Base-by-base conservation (phyloP, 2,329 filamentous ascomycete genomes). In the Fusarium sp. region DNA sequence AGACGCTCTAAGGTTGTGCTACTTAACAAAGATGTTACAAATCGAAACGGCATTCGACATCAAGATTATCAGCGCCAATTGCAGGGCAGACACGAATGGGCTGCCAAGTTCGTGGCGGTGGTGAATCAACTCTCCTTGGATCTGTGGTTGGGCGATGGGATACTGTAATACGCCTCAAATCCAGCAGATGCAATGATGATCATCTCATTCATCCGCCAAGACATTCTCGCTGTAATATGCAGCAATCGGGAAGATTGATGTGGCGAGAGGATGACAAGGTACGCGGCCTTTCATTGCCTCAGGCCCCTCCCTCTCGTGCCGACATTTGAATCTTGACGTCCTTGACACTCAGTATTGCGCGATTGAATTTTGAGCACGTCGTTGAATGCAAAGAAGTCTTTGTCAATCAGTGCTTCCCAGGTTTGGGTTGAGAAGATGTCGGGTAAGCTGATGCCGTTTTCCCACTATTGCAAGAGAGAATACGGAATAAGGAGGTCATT, bases 1-100 rank as follows among this genome's bases (percentile, higher is more conserved):
- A 10, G 6, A 4, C 3, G 2, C 2, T n/a, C 11, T n/a, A 5
- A n/a, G 1, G 18, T 4, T n/a, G 18, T 4, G 37, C 10, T n/a
- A 11, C 18, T n/a, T 41, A 6, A n/a, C 4, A 31, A 31, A 31
- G 29, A 18, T 10, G 37, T 41, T 39, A 39, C 18, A 39, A 39
- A 39, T 39, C 37, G 2, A n/a, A 10, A n/a, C 10, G 0, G 37
- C 16, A 39, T 11, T 39, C 37, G 18, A 18, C 37, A 39, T 39
- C 33, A 13, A 37, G 14, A 37, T 37, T 37, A 37, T n/a, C 4
- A 41, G 37, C 9, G 10, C 16, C 18, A n/a, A 5, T 41, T n/a
- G 10, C 37, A 41, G 18, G 18, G 6, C 37, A n/a, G 18, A 41
- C 5, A 41, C 5, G 18, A 41, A n/a, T 10, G 5, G 18, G 37